Base-by-base conservation (phyloP, 2,329 filamentous ascomycete genomes). In the Rosellinia necatrix region DNA sequence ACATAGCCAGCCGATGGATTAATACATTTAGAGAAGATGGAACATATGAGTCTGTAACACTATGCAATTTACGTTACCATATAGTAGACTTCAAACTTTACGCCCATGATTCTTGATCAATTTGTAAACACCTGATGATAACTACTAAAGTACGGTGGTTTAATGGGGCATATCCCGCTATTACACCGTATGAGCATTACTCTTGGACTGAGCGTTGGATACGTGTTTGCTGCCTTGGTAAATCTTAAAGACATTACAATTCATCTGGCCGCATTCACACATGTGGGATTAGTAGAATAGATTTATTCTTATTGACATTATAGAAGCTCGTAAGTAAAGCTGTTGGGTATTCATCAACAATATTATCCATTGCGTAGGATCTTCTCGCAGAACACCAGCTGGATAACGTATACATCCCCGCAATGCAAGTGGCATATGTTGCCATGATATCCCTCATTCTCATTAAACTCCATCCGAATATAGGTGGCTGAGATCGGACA, bases 1-100 rank as follows among this genome's bases (percentile, higher is more conserved):
- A 27, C 24, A 34, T 55, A 82, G 81, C 80, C 80, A 12, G 74
- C 77, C 9, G 81, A 82, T 66, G 79, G 80, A 4, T 68, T 83
- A 40, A 79, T 82, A 41, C 80, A 82, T 65, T 68, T 83, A n/a
- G 77, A 81, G 65, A 74, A 71, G 40, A 62, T 68, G 60, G 66
- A 70, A 32, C 51, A 67, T 64, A 58, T 43, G n/a, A n/a, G n/a
- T n/a, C n/a, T n/a, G n/a, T n/a, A n/a, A n/a, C n/a, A n/a, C n/a
- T n/a, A n/a, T n/a, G n/a, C n/a, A n/a, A n/a, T n/a, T n/a, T n/a
- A n/a, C n/a, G n/a, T n/a, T n/a, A n/a, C n/a, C n/a, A n/a, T n/a
- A n/a, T n/a, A n/a, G n/a, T n/a, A n/a, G n/a, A n/a, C n/a, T n/a
- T n/a, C n/a, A n/a, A n/a, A n/a, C n/a, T n/a, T n/a, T n/a, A n/a